Base-by-base conservation (phyloP, 2,329 filamentous ascomycete species). In the Waltergamsia citrina region DNA sequence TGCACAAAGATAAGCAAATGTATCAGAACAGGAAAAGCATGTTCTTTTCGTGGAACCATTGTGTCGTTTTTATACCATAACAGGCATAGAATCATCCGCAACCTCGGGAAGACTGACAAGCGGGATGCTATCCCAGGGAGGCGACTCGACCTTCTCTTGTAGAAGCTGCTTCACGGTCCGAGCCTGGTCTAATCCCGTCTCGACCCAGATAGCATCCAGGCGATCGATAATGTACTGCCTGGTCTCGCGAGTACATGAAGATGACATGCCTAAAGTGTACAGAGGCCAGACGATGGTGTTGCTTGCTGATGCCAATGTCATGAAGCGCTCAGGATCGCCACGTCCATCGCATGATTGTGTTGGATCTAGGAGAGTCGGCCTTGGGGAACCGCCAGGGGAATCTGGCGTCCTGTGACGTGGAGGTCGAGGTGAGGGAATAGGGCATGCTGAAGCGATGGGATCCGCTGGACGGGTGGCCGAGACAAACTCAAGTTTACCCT, bases 231-330 rank as follows among this genome's bases (percentile, higher is more conserved):
- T 59, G 29, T 68, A 71, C 4, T 53, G 47, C 31, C 59, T 60
- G 42, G 60, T 59, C 31, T 58, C 51, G 4, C 46, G 41, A 1
- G 57, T 55, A 38, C 64, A 68, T 4, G 57, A 60, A 1, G 63
- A 63, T 15, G 64, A 67, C 46, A 66, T 59, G 34, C 66, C 67
- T 7, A 65, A 56, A 9, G 63, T 57, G 36, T 67, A 71, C 4
- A 71, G 52, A 5, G 67, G 67, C 65, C 65, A 69, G 25, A 71
- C 59, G 7, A 68, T 56, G 12, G 62, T 62, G 40, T 67, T 65
- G 17, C 64, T 65, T 1, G 63, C 59, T 7, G 64, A 65, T 1
- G 61, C 63, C 6, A 71, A 51, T 5, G 64, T 60, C 60, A 70
- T 62, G 45, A 67, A 66, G 17, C 65, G 54, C 37, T 59, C 58